phyloP scores from a whole-genome alignment of 1,139 yeast genomes.

The Taphrina pruni region DNA sequence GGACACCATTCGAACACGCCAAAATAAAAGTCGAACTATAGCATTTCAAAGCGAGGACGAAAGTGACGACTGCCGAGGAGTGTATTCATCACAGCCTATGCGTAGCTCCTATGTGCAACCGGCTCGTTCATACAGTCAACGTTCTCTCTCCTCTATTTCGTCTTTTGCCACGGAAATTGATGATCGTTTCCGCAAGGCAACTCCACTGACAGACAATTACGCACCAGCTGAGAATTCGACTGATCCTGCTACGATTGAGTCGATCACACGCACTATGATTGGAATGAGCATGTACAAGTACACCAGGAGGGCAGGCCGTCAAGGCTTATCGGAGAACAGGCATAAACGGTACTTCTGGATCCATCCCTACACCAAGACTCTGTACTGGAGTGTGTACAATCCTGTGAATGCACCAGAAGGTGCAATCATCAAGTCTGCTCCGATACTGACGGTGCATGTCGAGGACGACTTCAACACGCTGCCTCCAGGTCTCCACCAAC shows the following conservation, averaged over 20 bases:
- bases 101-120: conserved; percentile 6
- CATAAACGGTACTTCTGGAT: conserved; percentile 97
- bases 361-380: conserved; percentile 88
- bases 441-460: conserved; percentile 77
- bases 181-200: conserved; percentile 1
- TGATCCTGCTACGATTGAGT: conserved; percentile 66
- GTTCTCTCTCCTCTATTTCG: conserved; percentile 29
- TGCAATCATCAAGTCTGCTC: conserved; percentile 73
- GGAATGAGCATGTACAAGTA: conserved; percentile 91
- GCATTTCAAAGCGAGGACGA: neutral
- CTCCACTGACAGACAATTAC: neutral
- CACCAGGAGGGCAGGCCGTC: conserved; percentile 57
- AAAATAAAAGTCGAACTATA: neutral
- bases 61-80: neutral
- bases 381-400: conserved; percentile 85
- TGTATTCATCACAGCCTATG: neutral
- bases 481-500: conserved; percentile 88
- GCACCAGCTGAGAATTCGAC: conserved; percentile 16
- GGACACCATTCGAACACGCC: conserved; percentile 26
- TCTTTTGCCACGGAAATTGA: conserved; percentile 37
- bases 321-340: conserved; percentile 68
- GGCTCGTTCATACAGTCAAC: conserved; percentile 26
- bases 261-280: conserved; percentile 87
- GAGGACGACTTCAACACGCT: conserved; percentile 84
- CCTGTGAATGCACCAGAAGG: conserved; percentile 69